These are phyloP conservation scores for Fusarium sp. DNA, from an alignment of 2,329 filamentous ascomycete species.

Conservation along the genomic window DNA sequence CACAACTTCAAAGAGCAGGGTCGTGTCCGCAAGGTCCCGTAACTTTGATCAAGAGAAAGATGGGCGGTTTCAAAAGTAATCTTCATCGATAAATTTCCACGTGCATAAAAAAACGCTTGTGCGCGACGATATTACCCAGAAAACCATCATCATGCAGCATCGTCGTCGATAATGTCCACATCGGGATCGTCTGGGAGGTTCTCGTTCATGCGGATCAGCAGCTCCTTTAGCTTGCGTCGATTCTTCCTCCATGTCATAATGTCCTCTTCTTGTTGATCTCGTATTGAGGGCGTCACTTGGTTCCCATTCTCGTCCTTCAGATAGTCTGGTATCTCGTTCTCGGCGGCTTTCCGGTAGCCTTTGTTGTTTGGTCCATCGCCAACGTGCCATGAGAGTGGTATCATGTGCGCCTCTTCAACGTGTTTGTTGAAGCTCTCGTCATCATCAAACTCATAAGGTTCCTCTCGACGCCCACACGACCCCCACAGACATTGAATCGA, in stretches of 20 bases:
- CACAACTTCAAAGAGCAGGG: neutral
- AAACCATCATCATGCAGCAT: constrained; percentile 1
- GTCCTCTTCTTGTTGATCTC: constrained; percentile 64
- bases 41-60: neutral
- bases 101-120: neutral
- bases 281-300: constrained; percentile 70
- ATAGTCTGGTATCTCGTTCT: constrained; percentile 59
- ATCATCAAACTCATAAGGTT: constrained; percentile 50
- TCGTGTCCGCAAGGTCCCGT: neutral
- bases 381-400: constrained; percentile 66
- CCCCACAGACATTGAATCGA: constrained; percentile 48
- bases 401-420: constrained; percentile 65
- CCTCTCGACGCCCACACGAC: constrained; percentile 41
- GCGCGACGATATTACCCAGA: neutral
- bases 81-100: constrained; percentile 6
- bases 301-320: constrained; percentile 64
- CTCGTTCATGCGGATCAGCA: constrained; percentile 58
- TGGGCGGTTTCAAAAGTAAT: constrained; percentile 10
- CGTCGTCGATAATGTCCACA: constrained; percentile 39
- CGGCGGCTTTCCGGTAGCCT: constrained; percentile 34
- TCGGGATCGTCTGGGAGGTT: constrained; percentile 60
- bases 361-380: constrained; percentile 68
- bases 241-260: constrained; percentile 59
- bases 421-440: constrained; percentile 60
- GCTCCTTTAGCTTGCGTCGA: constrained; percentile 56